These are phyloP conservation scores for Fusarium coffeatum DNA, from an alignment of 2,329 filamentous ascomycete species.

Conservation along the genomic window DNA sequence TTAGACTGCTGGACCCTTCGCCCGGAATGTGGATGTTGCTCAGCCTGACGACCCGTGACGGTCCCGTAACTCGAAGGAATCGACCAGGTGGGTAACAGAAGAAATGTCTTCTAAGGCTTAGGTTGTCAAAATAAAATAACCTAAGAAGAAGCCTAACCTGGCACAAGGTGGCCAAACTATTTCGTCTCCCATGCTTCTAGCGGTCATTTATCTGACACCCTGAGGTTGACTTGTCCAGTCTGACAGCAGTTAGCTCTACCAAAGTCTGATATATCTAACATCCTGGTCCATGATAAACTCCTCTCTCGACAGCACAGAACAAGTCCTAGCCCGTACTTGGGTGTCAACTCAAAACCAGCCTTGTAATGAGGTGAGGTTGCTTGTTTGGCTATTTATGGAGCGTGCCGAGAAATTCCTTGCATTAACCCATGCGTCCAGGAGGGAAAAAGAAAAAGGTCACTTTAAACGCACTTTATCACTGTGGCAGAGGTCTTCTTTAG, in stretches of 20 bases:
- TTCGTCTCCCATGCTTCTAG: too few species aligned
- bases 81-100: too few species aligned
- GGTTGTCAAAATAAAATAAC: too few species aligned
- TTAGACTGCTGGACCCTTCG: background rate
- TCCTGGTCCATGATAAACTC: background rate
- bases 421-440: background rate
- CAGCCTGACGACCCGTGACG: background rate
- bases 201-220: too few species aligned
- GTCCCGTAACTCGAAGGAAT: background rate
- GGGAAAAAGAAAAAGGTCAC: background rate
- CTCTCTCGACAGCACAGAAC: background rate
- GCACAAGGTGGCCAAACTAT: too few species aligned
- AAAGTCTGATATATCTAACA: background rate
- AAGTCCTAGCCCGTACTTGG: background rate
- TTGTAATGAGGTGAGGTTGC: background rate
- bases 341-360: background rate
- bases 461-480: background rate
- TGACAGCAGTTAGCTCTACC: background rate
- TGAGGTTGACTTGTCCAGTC: background rate
- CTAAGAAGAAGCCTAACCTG: too few species aligned
- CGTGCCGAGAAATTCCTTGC: conserved; percentile 3
- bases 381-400: conserved; percentile 1
- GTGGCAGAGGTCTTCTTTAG: conserved; percentile 6
- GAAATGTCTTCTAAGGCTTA: too few species aligned
- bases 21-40: background rate